A percentile compares a stretch with the other conserved stretches of the same genome.
These are phyloP conservation scores for Bauhinia variegata DNA, from an alignment of 306 rosid species.

Conservation along the genomic window DNA sequence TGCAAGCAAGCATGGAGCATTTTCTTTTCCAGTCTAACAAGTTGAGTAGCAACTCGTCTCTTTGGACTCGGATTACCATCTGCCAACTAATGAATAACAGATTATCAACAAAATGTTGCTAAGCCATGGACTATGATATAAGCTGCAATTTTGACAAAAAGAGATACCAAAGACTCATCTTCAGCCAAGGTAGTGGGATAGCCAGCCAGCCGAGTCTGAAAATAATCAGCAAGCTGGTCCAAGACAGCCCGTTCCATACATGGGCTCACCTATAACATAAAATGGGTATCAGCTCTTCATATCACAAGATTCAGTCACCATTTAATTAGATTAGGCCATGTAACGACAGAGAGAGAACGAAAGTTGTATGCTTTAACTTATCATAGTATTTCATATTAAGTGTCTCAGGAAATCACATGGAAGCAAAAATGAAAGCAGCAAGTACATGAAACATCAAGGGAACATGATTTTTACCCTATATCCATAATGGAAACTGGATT, in stretches of 20 bases:
- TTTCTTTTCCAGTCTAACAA: slow-evolving; percentile 81
- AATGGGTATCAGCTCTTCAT: slow-evolving; percentile 30
- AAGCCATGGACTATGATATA: background rate
- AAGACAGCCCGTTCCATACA: slow-evolving; percentile 94
- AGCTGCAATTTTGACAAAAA: slow-evolving; percentile 7
- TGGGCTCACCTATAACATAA: slow-evolving; percentile 68
- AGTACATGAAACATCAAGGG: slow-evolving; percentile 27
- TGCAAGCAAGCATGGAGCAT: slow-evolving; percentile 87
- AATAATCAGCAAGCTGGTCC: slow-evolving; percentile 87
- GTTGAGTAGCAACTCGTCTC: slow-evolving; percentile 84
- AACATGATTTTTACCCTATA: background rate
- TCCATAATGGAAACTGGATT: slow-evolving; percentile 19
- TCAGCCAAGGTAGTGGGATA: slow-evolving; percentile 87
- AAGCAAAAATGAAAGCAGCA: slow-evolving; percentile 27
- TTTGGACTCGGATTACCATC: slow-evolving; percentile 73
- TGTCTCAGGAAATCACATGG: slow-evolving; percentile 25
- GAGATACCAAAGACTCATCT: slow-evolving; percentile 81
- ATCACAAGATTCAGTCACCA: slow-evolving; percentile 25
- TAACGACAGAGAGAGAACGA: background rate
- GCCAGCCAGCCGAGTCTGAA: slow-evolving; percentile 74
- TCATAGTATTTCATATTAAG: slow-evolving; percentile 10
- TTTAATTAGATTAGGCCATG: background rate
- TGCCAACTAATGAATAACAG: slow-evolving; percentile 57
- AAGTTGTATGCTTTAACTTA: slow-evolving; percentile 12
- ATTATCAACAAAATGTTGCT: slow-evolving; percentile 30